Base-by-base conservation (phyloP, 169 alveolate genomes). In the Ichthyophthirius multifiliis region DNA sequence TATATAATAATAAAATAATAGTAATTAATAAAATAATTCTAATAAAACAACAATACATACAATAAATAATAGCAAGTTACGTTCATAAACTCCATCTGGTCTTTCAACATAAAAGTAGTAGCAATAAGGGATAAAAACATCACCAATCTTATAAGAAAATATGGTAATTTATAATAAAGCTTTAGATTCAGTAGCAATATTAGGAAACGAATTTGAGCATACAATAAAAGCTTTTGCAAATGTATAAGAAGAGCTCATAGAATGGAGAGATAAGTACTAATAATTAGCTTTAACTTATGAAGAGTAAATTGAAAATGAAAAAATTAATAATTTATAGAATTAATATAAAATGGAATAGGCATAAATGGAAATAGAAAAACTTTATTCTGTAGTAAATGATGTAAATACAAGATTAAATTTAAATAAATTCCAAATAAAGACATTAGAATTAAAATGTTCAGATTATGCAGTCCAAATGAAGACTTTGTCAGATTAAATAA, bases 111-210 rank as follows among this genome's bases (percentile, higher is more conserved):
- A n/a, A n/a, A n/a, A n/a, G n/a, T n/a, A n/a, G n/a, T n/a, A n/a
- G n/a, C n/a, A n/a, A n/a, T n/a, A n/a, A n/a, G n/a, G n/a, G n/a
- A n/a, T n/a, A n/a, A n/a, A n/a, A n/a, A n/a, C n/a, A n/a, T n/a
- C n/a, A n/a, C n/a, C n/a, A n/a, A n/a, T n/a, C n/a, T n/a, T n/a
- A n/a, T n/a, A n/a, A n/a, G n/a, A n/a, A n/a, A n/a, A n/a, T n/a
- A n/a, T n/a, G n/a, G n/a, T n/a, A n/a, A n/a, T n/a, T n/a, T 55
- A 55, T 55, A 55, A 55, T 55, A 55, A 55, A 55, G 71, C 71
- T 55, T 27, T 55, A 20, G 71, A 55, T 55, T 27, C 43, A 10
- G 71, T 55, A 27, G 71, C 71, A n/a, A 55, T 55, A n/a, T 55
- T 55, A 55, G 71, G 71, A 27, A 55, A 55, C 18, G 71, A 55